Evolutionary conservation across 2,329 filamentous ascomycete genomes (phyloP).

Genomic region (Fusarium sp.): DNA sequence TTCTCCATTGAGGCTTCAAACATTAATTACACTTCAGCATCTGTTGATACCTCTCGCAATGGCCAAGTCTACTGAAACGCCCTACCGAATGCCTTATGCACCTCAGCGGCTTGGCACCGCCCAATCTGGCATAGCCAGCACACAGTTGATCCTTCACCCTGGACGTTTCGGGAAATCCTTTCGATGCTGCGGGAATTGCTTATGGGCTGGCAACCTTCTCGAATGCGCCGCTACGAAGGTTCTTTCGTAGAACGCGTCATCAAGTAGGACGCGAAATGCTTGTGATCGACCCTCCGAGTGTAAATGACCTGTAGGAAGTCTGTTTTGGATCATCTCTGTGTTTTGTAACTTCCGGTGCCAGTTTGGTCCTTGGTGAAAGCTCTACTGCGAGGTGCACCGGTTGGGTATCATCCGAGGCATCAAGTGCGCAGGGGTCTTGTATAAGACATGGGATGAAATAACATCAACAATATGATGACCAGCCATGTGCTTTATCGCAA

Average conservation of each 20-base stretch:
- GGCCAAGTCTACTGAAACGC: neutral
- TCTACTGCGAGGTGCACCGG: too few species aligned
- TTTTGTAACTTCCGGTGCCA: too few species aligned
- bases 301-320: rapidly evolving
- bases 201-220: neutral
- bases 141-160: neutral
- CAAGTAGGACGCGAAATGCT: neutral
- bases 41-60: too few species aligned
- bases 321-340: neutral
- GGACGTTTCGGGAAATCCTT: neutral
- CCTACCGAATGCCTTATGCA: neutral
- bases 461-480: too few species aligned
- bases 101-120: neutral
- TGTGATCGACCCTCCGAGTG: neutral
- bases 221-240: neutral
- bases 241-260: neutral
- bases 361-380: neutral
- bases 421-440: too few species aligned
- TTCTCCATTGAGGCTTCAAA: rapidly evolving
- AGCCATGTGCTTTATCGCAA: neutral
- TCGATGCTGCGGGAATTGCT: neutral
- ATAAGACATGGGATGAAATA: neutral
- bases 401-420: neutral
- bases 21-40: too few species aligned
- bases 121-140: neutral